Evolutionary conservation across 805 yeast species (phyloP).

Genomic region (Lachancea dasiensis): DNA sequence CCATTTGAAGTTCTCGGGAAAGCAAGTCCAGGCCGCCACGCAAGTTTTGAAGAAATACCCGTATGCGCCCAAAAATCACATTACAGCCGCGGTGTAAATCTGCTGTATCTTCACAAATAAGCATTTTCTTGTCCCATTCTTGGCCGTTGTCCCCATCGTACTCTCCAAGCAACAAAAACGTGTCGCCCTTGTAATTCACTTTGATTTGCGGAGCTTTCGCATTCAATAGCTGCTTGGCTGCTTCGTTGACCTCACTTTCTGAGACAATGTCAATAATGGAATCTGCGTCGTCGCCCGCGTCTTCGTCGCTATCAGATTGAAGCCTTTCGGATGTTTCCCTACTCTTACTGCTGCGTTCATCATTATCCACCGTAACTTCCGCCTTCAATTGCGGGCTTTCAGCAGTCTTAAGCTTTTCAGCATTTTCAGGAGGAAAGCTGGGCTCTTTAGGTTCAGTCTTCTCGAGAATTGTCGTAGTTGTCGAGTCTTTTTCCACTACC

Average conservation of each 20-base stretch:
- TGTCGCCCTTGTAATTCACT: constrained; percentile 19
- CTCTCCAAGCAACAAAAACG: constrained; percentile 21
- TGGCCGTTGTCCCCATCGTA: constrained; percentile 12
- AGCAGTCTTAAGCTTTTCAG: no score
- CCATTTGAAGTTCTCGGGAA: constrained; percentile 26
- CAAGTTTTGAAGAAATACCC: constrained; percentile 21
- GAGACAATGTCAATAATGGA: constrained; percentile 13
- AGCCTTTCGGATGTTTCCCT: not conserved
- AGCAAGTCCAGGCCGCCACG: constrained; percentile 22
- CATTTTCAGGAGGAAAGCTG: constrained; percentile 8
- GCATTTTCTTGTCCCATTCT: constrained; percentile 9
- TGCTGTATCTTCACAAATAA: constrained; percentile 19
- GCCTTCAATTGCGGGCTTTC: not conserved
- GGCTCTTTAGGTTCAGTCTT: no score
- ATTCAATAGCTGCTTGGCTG: constrained; percentile 21
- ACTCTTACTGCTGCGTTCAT: constrained; percentile 5
- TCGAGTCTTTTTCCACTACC: no score
- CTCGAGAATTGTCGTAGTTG: no score
- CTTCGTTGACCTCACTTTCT: constrained; percentile 17
- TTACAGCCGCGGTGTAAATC: constrained; percentile 16
- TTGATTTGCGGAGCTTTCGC: constrained; percentile 16
- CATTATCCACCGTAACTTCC: constrained; percentile 11
- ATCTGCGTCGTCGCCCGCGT: constrained; percentile 4
- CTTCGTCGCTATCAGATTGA: not conserved
- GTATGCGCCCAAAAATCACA: constrained; percentile 20